These are phyloP conservation scores for Leccinum uliginosum DNA, from an alignment of 768 basidiomycete species.

Conservation along the genomic window DNA sequence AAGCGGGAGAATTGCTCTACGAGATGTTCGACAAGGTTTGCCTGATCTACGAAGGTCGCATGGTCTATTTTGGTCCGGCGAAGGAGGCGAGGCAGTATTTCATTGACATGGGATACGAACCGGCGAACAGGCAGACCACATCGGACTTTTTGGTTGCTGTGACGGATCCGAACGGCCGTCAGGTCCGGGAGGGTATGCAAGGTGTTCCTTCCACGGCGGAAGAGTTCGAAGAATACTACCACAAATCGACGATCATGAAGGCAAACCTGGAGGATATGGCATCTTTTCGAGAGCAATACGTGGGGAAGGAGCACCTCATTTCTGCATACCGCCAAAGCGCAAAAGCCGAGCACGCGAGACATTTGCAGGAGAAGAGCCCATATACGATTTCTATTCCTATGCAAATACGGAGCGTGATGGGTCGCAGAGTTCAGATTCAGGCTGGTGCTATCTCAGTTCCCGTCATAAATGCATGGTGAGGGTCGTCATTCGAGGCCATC, in stretches of 20 bases:
- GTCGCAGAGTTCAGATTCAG: constrained; percentile 44
- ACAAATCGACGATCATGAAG: constrained; percentile 35
- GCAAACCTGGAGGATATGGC: constrained; percentile 47
- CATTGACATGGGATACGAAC: constrained; percentile 51
- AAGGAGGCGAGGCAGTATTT: constrained; percentile 55
- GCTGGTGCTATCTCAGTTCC: constrained; percentile 35
- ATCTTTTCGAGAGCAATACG: constrained; percentile 42
- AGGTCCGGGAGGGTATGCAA: constrained; percentile 29
- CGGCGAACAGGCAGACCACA: constrained; percentile 55
- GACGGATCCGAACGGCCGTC: constrained; percentile 62
- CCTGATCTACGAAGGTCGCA: constrained; percentile 55
- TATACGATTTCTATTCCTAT: constrained; percentile 47
- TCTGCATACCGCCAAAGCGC: constrained; percentile 47
- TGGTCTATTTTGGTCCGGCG: constrained; percentile 59
- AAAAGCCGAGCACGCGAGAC: constrained; percentile 48
- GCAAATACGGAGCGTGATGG: constrained; percentile 46
- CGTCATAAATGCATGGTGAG: constrained; percentile 27
- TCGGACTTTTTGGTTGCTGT: constrained; percentile 59
- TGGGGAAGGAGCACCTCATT: constrained; percentile 40
- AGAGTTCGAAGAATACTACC: constrained; percentile 54
- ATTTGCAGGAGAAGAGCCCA: constrained; percentile 39
- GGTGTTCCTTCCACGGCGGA: constrained; percentile 42
- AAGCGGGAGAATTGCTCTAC: constrained; percentile 71
- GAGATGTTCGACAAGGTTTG: constrained; percentile 68
- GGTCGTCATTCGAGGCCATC: not conserved